Evolutionary conservation across 345 rosid genomes (phyloP), one percentile per base, ranked within the genome.

Genomic region (Rhizophora mangle): DNA sequence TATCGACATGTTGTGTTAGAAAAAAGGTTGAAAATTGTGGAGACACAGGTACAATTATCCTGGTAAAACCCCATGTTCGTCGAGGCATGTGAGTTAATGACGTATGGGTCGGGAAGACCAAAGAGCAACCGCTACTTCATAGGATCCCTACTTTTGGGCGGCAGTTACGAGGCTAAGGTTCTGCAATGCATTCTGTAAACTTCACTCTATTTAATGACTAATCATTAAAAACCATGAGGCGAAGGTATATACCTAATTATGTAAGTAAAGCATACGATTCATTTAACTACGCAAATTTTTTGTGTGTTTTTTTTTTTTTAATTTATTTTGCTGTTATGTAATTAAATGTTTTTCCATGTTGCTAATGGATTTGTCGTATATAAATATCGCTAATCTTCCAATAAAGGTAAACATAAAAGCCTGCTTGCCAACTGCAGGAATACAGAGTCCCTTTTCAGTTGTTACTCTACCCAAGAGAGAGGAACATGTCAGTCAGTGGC

Each of bases 111-210:
- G 49, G 49, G 34, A 64, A 43, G 73, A 29, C 60, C 57, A 62
- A 10, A 10, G 62, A 10, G 62, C 34, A 16, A 21, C 20, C 63
- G 53, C 32, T 58, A 3, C 22, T 63, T 65, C 79, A 80, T 80
- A 76, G 84, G 86, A 83, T 80, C 83, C 83, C 74, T 31, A 29
- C 73, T 68, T 60, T 49, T 6, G 77, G 78, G 79, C 82, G 65
- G 73, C 82, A 31, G 61, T 43, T 39, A 53, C 85, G 65, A 67
- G 73, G 72, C 22, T 47, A 57, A 30, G 76, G 63, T 37, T 68
- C 71, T 34, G 62, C 37, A 34, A 7, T 7, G 9, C 18, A 63
- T 26, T 30, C 54, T 31, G 5, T 51, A 57, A 27, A 30, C 58
- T 4, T 8, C 2, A 6, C n/a, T 57, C 49, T 37, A 55, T 66